Percentiles rank a stretch among this genome's conserved stretches.
Evolutionary conservation across 306 rosid genomes (phyloP).

Genomic region (Cucumis hystrix): DNA sequence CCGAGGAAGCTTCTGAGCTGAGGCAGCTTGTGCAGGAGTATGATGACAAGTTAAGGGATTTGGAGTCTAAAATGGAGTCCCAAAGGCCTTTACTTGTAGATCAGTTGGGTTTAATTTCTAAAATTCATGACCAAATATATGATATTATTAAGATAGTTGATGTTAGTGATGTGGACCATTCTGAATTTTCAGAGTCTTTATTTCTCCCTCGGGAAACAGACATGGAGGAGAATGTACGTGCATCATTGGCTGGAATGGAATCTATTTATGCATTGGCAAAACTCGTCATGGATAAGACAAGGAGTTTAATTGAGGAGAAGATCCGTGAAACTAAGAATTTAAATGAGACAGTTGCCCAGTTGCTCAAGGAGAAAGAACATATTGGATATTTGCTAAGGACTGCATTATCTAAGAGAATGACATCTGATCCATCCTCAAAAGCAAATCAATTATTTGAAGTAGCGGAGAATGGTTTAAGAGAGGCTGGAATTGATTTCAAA

Average conservation of each 20-base stretch:
- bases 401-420: slow-evolving; percentile 57
- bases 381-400: slow-evolving; percentile 86
- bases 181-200: slow-evolving; percentile 54
- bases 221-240: slow-evolving; percentile 70
- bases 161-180: slow-evolving; percentile 39
- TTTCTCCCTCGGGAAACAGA: slow-evolving; percentile 89
- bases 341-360: slow-evolving; percentile 51
- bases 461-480: slow-evolving; percentile 83
- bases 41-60: slow-evolving; percentile 48
- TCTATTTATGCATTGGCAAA: slow-evolving; percentile 54
- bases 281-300: slow-evolving; percentile 47
- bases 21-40: slow-evolving; percentile 45
- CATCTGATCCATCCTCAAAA: slow-evolving; percentile 38
- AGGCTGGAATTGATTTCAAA: slow-evolving; percentile 82
- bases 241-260: slow-evolving; percentile 92
- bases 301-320: slow-evolving; percentile 57
- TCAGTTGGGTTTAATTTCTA: slow-evolving; percentile 66
- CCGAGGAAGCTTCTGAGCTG: slow-evolving; percentile 39
- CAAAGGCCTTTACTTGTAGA: slow-evolving; percentile 65
- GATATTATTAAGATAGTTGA: slow-evolving; percentile 45
- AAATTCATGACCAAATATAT: slow-evolving; percentile 62
- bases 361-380: slow-evolving; percentile 77
- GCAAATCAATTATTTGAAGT: slow-evolving; percentile 57
- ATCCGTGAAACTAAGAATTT: slow-evolving; percentile 41
- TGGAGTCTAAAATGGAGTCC: slow-evolving; percentile 39